A percentile compares a stretch with the other conserved stretches of the same genome.
Conservation (phyloP, 768 basidiomycete genomes). For the Termitomyces sp. region DNA sequence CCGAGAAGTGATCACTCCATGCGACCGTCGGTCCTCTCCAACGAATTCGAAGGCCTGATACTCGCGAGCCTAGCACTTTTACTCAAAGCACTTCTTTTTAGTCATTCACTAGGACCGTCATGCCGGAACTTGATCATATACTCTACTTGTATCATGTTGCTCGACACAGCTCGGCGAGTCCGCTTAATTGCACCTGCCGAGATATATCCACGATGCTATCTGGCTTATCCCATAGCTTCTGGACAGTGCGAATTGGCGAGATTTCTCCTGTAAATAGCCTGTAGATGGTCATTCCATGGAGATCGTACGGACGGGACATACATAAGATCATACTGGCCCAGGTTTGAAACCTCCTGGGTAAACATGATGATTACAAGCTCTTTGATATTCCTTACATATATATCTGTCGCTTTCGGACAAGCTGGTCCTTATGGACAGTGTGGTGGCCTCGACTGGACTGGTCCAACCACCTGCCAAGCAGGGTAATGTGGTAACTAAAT, state of each 20-base stretch:
- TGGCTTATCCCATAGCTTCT: neutral
- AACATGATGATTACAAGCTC: conserved; percentile 3
- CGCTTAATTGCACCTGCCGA: neutral
- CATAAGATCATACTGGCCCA: neutral
- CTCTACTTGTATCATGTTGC: too few relatives aligned
- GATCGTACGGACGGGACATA: neutral
- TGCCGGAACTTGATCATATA: too few relatives aligned
- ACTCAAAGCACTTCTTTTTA: too few relatives aligned
- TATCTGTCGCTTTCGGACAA: conserved; percentile 13
- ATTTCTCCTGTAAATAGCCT: neutral
- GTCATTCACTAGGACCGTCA: too few relatives aligned
- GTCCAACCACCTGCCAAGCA: conserved; percentile 26
- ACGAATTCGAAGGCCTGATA: too few relatives aligned
- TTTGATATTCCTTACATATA: conserved; percentile 7
- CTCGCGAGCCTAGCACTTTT: too few relatives aligned
- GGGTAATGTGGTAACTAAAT: conserved; percentile 16
- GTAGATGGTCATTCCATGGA: neutral
- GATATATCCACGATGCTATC: conserved; percentile 1
- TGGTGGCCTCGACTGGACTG: conserved; percentile 32
- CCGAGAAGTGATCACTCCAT: too few relatives aligned
- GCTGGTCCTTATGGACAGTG: conserved; percentile 25
- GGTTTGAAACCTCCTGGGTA: neutral
- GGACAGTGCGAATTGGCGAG: neutral
- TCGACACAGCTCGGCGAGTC: neutral
- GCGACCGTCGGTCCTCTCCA: too few relatives aligned